These are phyloP conservation scores for Annona cherimola DNA, from an alignment of 164 flowering plant species.

Conservation along the genomic window DNA sequence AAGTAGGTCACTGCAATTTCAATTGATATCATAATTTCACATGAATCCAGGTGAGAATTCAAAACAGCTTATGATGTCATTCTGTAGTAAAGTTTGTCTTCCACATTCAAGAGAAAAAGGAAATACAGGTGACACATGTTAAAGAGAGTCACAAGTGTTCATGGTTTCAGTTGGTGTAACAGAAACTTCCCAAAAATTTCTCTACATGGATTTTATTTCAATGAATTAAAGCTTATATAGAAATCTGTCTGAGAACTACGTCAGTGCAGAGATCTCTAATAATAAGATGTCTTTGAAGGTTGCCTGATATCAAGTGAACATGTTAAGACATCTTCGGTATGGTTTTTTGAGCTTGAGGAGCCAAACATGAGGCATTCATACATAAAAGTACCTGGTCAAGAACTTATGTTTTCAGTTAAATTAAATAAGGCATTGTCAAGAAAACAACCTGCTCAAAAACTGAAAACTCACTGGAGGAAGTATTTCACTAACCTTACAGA, in stretches of 20 bases:
- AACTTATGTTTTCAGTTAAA: too few relatives aligned
- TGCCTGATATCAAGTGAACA: too few relatives aligned
- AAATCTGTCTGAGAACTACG: background rate
- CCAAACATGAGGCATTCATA: too few relatives aligned
- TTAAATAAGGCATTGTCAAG: background rate
- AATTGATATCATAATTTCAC: background rate
- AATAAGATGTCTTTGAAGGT: too few relatives aligned
- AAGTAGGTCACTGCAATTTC: background rate
- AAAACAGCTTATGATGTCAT: background rate
- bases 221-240: too few relatives aligned
- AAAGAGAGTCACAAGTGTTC: background rate
- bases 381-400: too few relatives aligned
- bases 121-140: too few relatives aligned
- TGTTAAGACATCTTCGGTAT: too few relatives aligned
- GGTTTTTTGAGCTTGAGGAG: too few relatives aligned
- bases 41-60: background rate
- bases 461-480: background rate
- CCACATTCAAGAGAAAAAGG: background rate
- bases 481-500: constrained; percentile 36
- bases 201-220: background rate
- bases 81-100: background rate
- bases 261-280: background rate
- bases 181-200: background rate
- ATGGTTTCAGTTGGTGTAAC: background rate
- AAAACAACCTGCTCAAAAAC: too few relatives aligned